Base-by-base conservation (phyloP, 441 rosid species). In the Theobroma grandiflorum region DNA sequence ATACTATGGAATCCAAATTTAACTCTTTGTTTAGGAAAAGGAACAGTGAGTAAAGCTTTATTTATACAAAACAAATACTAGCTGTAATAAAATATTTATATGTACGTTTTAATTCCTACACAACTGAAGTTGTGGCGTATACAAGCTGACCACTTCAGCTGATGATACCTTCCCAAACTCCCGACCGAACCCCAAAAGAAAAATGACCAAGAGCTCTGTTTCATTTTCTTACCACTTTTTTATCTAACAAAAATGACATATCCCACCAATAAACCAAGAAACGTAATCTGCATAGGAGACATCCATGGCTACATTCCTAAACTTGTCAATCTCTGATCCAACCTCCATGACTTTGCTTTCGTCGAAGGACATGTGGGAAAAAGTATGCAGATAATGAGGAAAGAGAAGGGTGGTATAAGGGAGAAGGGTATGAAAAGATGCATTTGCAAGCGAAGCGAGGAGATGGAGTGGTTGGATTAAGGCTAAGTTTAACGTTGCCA, bases 401-500 rank as follows among this genome's bases (percentile, higher is more conserved):
- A 65, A 84, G 92, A 47, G 96, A 95, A 86, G 97, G 98, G 15
- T 94, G 99, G 98, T 95, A 86, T 81, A 84, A 50, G 68, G 96
- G 89, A 12, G 87, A 87, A 22, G 90, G 98, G 33, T 92, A 79
- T 43, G 95, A 92, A 76, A 80, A 73, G 47, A 94, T 94, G 99
- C 88, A 91, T 85, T 67, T 94, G 82, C 96, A 92, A 86, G 91
- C 88, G 72, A 92, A 86, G 91, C 88, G 72, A 86, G 94, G 84
- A 89, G 91, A 74, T 95, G 98, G 99, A 91, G 85, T 31, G 99
- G 97, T 16, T 71, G 43, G 64, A 83, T 90, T n/a, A 90, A 67
- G 78, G 86, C 26, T 37, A 78, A 64, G 59, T 87, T 87, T 53
- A 84, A 90, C 85, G 49, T 80, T 22, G 70, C 14, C 6, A 91